Evolutionary conservation across 2,329 filamentous ascomycete genomes (phyloP).

Genomic region (Fusarium sp.): DNA sequence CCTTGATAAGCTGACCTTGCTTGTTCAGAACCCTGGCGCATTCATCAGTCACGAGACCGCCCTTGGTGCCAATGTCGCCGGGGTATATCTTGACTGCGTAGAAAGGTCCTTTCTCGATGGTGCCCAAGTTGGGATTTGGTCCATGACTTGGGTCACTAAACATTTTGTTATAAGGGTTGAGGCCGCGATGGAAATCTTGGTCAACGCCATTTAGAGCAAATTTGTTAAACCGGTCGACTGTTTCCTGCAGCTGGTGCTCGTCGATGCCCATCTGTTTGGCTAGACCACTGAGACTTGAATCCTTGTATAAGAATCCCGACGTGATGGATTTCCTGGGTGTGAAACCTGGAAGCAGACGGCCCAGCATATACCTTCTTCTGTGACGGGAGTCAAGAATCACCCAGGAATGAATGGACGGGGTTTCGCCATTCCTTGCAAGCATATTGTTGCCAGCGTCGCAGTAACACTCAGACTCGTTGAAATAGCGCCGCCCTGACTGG

Average conservation of each 20-base stretch:
- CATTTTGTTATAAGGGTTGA: background rate
- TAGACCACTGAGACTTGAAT: background rate
- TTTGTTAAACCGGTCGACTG: background rate
- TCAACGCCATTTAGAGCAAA: background rate
- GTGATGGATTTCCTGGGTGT: background rate
- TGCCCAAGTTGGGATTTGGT: background rate
- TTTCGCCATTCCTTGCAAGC: background rate
- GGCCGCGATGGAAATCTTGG: background rate
- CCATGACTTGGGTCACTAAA: background rate
- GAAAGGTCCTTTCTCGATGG: conserved; percentile 9
- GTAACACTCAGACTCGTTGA: background rate
- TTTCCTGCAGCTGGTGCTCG: background rate
- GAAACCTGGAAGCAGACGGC: background rate
- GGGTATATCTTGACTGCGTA: conserved; percentile 50
- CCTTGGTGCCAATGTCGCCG: conserved; percentile 54
- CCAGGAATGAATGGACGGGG: background rate
- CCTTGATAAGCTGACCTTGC: conserved; percentile 33
- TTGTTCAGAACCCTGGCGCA: conserved; percentile 42
- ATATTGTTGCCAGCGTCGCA: background rate
- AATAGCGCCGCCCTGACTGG: background rate
- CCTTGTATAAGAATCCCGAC: background rate
- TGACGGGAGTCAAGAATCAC: background rate
- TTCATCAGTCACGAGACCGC: conserved; percentile 51
- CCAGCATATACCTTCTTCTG: background rate
- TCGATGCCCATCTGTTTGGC: conserved; percentile 1